phyloP scores from a whole-genome alignment of 148 eudicot genomes.

The Talinum fruticosum region DNA sequence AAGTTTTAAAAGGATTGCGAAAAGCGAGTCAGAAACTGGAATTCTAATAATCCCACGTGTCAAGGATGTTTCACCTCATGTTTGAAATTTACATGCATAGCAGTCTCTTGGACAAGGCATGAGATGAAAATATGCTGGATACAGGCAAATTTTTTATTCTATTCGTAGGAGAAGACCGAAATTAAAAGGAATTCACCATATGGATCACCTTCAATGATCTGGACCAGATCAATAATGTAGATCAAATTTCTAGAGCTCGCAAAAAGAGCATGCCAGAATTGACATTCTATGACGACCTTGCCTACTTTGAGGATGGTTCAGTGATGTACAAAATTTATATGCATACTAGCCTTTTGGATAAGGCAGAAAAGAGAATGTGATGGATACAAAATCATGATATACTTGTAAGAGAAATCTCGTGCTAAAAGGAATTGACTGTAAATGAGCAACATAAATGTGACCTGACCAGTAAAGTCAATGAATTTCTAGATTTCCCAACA shows the following conservation, averaged over 20 bases:
- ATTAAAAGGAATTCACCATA: not conserved
- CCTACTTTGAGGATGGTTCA: no score
- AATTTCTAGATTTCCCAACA: not conserved
- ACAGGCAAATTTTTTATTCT: not conserved
- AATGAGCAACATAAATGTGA: no score
- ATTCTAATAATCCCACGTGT: not conserved
- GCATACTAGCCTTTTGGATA: no score
- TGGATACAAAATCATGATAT: no score
- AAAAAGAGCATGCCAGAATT: no score
- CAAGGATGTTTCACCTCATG: not conserved
- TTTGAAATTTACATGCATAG: not conserved
- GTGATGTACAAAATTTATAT: no score
- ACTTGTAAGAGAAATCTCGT: no score
- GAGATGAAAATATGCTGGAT: not conserved
- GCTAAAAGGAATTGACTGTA: no score
- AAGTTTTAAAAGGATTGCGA: not conserved
- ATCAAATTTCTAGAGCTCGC: not conserved
- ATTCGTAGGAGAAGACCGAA: not conserved
- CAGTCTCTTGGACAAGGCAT: not conserved
- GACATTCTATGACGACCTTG: no score
- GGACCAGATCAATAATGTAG: not conserved
- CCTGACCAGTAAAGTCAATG: no score
- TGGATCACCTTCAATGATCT: not conserved
- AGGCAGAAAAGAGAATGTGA: no score
- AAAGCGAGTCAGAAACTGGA: constrained; percentile 3